Evolutionary conservation across 2,329 filamentous ascomycete species (phyloP).

Genomic region (Cordyceps pruinosa): DNA sequence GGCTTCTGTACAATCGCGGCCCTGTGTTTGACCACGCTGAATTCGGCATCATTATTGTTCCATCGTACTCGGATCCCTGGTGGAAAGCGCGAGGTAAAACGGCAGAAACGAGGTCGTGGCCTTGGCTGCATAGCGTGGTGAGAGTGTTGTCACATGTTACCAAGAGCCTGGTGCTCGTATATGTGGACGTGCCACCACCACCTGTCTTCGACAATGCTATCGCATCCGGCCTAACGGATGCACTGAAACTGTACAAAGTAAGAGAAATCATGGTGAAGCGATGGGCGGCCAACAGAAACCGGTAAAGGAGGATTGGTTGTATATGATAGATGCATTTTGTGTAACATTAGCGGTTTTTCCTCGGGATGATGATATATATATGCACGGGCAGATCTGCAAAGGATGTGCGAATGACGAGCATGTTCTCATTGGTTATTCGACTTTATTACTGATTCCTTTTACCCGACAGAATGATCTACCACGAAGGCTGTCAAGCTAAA

Average conservation of each 20-base stretch:
- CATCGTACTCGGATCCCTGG: conserved; percentile 67
- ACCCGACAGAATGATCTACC: no score
- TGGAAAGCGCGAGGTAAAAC: conserved; percentile 58
- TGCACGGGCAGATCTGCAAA: background rate
- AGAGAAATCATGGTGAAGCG: conserved; percentile 75
- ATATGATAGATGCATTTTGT: conserved; percentile 10
- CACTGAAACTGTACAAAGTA: conserved; percentile 65
- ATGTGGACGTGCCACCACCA: conserved; percentile 82
- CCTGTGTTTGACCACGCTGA: conserved; percentile 94
- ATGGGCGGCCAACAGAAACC: conserved; percentile 77
- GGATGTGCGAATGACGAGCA: no score
- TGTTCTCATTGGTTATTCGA: background rate
- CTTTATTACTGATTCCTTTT: background rate
- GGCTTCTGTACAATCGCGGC: conserved; percentile 86
- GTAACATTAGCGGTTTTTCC: background rate
- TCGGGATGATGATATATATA: background rate
- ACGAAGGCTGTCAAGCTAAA: background rate
- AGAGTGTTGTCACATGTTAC: conserved; percentile 82
- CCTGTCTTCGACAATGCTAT: conserved; percentile 37
- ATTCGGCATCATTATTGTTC: conserved; percentile 79
- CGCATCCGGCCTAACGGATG: conserved; percentile 49
- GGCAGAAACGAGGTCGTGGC: conserved; percentile 54
- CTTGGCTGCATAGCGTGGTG: conserved; percentile 83
- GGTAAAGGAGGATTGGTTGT: conserved; percentile 21
- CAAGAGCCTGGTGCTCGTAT: conserved; percentile 83